These are phyloP conservation scores for Stagonosporopsis rhizophila DNA, from an alignment of 2,329 filamentous ascomycete species.

Conservation along the genomic window DNA sequence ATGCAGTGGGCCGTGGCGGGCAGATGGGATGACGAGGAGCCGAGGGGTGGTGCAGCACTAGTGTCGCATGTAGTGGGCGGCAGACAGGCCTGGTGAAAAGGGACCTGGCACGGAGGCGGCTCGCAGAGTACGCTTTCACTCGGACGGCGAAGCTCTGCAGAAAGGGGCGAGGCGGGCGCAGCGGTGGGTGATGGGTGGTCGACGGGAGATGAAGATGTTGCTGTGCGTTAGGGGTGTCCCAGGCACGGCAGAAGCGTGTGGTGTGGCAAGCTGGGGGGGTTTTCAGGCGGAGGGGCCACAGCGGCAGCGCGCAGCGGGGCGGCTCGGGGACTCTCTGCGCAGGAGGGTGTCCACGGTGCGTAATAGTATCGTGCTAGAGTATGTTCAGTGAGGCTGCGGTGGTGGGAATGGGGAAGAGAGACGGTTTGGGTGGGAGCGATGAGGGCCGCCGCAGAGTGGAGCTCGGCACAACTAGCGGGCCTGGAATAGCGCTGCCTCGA, in stretches of 20 bases:
- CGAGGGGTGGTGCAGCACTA: constrained; percentile 41
- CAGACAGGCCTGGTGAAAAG: constrained; percentile 18
- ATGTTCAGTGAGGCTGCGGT: constrained; percentile 21
- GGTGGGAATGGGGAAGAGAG: constrained; percentile 19
- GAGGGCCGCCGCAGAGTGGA: constrained; percentile 9
- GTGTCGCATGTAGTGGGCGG: constrained; percentile 42
- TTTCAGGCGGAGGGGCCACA: constrained; percentile 14
- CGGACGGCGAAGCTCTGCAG: constrained; percentile 8
- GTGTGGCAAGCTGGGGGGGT: constrained; percentile 18
- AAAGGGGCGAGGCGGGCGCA: constrained; percentile 4
- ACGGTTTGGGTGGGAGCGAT: constrained; percentile 11
- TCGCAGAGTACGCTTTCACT: constrained; percentile 14
- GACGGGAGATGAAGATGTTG: constrained; percentile 41
- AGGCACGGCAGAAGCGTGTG: constrained; percentile 30
- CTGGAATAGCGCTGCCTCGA: constrained; percentile 18
- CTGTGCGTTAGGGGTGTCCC: constrained; percentile 42
- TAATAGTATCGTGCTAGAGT: constrained; percentile 16
- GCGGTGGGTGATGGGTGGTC: not conserved
- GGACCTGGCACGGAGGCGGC: constrained; percentile 16
- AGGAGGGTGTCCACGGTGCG: not conserved
- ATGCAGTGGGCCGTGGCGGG: constrained; percentile 23
- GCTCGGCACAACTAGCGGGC: constrained; percentile 16
- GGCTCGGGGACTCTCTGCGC: constrained; percentile 10
- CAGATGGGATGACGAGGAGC: constrained; percentile 17
- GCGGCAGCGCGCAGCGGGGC: constrained; percentile 29